Evolutionary conservation across 2,329 filamentous ascomycete species (phyloP).

Genomic region (Hortaea sp.): DNA sequence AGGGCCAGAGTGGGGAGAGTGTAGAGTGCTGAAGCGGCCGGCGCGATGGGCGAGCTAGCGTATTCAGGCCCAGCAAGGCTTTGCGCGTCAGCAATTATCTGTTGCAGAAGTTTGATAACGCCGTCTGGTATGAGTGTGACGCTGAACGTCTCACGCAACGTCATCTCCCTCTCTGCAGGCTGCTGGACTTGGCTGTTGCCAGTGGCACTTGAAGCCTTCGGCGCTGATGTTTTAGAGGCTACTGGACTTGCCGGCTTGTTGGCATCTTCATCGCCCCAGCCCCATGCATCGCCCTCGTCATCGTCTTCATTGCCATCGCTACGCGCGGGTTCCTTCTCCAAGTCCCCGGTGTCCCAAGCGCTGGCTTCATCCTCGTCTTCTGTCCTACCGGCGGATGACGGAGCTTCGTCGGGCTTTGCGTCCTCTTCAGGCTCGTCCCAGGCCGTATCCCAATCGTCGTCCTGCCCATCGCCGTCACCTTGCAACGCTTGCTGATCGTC

Average conservation of each 20-base stretch:
- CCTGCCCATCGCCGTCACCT: conserved; percentile 28
- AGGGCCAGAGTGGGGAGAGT: conserved; percentile 61
- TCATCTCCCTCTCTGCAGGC: conserved; percentile 37
- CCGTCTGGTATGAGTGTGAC: conserved; percentile 80
- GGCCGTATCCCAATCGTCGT: conserved; percentile 63
- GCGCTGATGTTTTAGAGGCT: conserved; percentile 14
- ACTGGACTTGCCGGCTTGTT: conserved; percentile 12
- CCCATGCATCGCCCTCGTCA: conserved; percentile 60
- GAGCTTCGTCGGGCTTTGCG: not conserved
- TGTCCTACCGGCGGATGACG: not conserved
- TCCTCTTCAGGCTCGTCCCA: conserved; percentile 61
- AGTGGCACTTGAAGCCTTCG: conserved; percentile 19
- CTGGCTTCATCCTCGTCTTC: conserved; percentile 37
- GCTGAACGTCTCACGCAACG: conserved; percentile 74
- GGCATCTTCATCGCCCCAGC: conserved; percentile 62
- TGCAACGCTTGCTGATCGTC: conserved; percentile 56
- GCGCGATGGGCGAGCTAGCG: conserved; percentile 46
- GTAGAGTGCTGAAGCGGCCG: conserved; percentile 61
- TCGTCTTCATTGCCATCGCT: conserved; percentile 27
- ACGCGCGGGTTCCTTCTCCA: conserved; percentile 18
- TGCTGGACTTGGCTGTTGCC: conserved; percentile 7
- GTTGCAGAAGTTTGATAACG: conserved; percentile 58
- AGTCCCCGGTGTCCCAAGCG: conserved; percentile 37
- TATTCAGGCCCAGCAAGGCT: conserved; percentile 45
- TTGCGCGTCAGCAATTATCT: conserved; percentile 36